These are phyloP conservation scores for Podila clonocystis DNA, from an alignment of 192 early-diverging fungal genomes.

Conservation along the genomic window DNA sequence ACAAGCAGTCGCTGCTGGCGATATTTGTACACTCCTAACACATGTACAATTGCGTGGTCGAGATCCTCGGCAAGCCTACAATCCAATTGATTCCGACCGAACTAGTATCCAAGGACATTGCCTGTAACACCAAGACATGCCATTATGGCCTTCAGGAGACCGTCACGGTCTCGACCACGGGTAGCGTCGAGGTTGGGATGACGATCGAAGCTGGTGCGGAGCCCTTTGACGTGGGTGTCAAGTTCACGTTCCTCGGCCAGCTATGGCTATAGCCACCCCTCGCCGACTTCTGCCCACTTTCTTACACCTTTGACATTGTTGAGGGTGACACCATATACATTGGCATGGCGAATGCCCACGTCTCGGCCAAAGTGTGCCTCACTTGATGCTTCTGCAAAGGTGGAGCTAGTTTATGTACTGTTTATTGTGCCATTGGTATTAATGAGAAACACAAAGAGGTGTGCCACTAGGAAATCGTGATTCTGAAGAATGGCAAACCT, in stretches of 20 bases:
- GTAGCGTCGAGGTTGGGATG: conserved; percentile 2
- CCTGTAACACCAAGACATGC: conserved; percentile 1
- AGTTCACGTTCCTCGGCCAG: not conserved
- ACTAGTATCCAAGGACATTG: not conserved
- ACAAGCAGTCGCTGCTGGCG: not conserved
- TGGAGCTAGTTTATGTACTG: too few species aligned
- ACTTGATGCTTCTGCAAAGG: too few species aligned
- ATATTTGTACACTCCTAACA: not conserved
- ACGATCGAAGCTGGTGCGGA: not conserved
- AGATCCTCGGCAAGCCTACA: not conserved
- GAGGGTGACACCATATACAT: not conserved
- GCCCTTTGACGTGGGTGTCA: conserved; percentile 4
- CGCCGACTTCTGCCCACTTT: too few species aligned
- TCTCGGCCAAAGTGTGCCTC: not conserved
- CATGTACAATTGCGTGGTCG: not conserved
- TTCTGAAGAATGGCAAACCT: too few species aligned
- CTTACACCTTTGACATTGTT: not conserved
- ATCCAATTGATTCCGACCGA: conserved; percentile 3
- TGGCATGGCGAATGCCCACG: conserved; percentile 2
- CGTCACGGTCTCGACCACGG: conserved; percentile 1
- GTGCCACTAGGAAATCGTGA: too few species aligned
- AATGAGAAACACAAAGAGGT: too few species aligned
- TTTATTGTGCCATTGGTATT: too few species aligned
- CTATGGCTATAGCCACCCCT: too few species aligned
- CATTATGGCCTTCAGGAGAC: not conserved